Conservation (phyloP, 495 filamentous ascomycete species). For the Lasiosphaeria hispida region DNA sequence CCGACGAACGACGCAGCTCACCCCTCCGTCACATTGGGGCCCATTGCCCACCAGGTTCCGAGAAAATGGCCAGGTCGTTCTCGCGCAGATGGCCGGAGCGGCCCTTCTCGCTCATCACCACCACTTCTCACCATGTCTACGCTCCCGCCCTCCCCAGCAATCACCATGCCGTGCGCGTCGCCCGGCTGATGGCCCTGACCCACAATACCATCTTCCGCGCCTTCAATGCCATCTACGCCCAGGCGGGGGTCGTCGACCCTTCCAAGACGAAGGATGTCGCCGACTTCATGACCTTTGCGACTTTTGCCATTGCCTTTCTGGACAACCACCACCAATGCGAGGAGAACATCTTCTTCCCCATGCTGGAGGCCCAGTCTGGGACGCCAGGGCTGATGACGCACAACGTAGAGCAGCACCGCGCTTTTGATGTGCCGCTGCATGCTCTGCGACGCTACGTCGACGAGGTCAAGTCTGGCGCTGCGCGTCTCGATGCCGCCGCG, state of each 20-base stretch:
- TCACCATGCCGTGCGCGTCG: constrained; percentile 4
- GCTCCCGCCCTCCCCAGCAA: background rate
- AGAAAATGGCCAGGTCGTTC: background rate
- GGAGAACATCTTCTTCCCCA: constrained; percentile 14
- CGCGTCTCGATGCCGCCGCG: background rate
- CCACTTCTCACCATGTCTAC: background rate
- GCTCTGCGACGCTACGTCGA: background rate
- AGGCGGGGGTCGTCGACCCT: background rate
- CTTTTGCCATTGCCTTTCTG: constrained; percentile 8
- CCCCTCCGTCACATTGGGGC: background rate
- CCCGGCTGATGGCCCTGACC: constrained; percentile 10
- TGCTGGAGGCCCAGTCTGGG: constrained; percentile 9
- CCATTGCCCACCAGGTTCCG: background rate
- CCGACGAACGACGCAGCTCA: too few relatives aligned
- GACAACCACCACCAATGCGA: constrained; percentile 16
- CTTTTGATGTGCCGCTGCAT: background rate
- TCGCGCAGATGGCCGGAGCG: constrained; percentile 1
- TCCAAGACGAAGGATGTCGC: background rate
- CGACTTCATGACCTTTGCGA: constrained; percentile 1
- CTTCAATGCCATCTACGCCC: constrained; percentile 14
- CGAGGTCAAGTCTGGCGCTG: background rate
- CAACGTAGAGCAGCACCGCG: constrained; percentile 8
- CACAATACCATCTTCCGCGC: constrained; percentile 17
- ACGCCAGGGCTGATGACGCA: constrained; percentile 2
- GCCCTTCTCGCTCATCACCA: constrained; percentile 12